Conservation (phyloP, 2,329 filamentous ascomycete species). For the Chaetomiaceae sp. region DNA sequence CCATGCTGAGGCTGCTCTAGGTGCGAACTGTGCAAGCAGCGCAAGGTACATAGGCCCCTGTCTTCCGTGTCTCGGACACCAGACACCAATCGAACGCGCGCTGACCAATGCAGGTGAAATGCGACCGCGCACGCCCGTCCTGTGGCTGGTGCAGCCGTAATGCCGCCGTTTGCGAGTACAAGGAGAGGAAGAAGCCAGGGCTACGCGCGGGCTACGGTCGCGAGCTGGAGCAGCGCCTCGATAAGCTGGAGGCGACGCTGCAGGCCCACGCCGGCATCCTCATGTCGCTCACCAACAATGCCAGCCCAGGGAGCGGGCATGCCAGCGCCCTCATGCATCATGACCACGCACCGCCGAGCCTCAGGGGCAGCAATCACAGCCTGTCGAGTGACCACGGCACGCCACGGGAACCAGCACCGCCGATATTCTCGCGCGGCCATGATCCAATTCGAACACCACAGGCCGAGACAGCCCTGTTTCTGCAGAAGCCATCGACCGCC, state of each 20-base stretch:
- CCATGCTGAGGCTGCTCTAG: conserved; percentile 34
- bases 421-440: conserved; percentile 41
- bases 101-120: conserved; percentile 54
- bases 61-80: neutral
- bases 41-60: conserved; percentile 58
- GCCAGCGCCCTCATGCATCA: neutral
- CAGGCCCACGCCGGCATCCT: conserved; percentile 63
- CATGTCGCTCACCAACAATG: conserved; percentile 45
- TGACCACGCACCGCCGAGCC: conserved; percentile 35
- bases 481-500: conserved; percentile 54
- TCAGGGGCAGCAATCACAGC: conserved; percentile 47
- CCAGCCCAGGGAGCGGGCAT: conserved; percentile 30
- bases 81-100: neutral
- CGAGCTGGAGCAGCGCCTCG: conserved; percentile 67
- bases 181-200: conserved; percentile 63
- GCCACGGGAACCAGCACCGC: conserved; percentile 41
- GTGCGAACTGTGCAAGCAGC: conserved; percentile 74
- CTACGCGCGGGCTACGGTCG: conserved; percentile 64
- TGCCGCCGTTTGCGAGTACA: conserved; percentile 60
- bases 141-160: conserved; percentile 66
- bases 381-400: conserved; percentile 49
- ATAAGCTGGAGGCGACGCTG: conserved; percentile 63
- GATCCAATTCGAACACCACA: conserved; percentile 50
- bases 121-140: conserved; percentile 69
- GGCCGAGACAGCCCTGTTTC: conserved; percentile 56